Conservation (phyloP, 2,329 filamentous ascomycete species). For the Penicillium sp. region DNA sequence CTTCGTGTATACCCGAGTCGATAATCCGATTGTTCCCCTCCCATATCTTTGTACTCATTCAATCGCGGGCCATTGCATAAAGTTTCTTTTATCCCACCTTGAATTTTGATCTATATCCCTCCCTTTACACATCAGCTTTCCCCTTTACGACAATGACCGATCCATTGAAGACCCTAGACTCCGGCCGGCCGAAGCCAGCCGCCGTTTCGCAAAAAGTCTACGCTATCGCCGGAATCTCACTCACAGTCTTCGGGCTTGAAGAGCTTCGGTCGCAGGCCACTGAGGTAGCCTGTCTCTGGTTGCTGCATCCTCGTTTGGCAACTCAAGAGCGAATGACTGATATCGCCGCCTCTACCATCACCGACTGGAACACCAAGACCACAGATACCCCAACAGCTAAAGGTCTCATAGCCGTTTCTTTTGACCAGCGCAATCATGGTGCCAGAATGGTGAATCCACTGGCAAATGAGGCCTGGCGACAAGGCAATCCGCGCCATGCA, state of each 20-base stretch:
- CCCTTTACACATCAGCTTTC: not conserved
- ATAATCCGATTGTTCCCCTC: conserved; percentile 3
- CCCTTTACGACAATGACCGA: conserved; percentile 30
- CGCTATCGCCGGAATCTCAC: conserved; percentile 74
- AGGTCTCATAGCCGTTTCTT: conserved; percentile 76
- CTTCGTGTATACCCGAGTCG: conserved; percentile 15
- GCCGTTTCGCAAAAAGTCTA: conserved; percentile 64
- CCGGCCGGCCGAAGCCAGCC: conserved; percentile 28
- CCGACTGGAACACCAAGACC: conserved; percentile 62
- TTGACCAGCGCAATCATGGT: conserved; percentile 94
- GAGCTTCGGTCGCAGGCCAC: conserved; percentile 63
- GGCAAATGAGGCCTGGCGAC: conserved; percentile 76
- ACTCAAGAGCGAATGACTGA: conserved; percentile 72
- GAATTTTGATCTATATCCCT: not conserved
- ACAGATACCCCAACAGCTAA: conserved; percentile 37
- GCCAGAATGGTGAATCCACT: conserved; percentile 64
- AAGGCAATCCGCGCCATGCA: conserved; percentile 78
- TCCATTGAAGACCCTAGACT: conserved; percentile 35
- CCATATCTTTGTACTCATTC: not conserved
- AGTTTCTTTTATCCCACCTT: not conserved
- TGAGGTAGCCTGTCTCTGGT: conserved; percentile 78
- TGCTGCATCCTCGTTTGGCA: conserved; percentile 77
- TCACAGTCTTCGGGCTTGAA: conserved; percentile 76
- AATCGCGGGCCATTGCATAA: not conserved
- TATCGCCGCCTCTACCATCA: conserved; percentile 68